Evolutionary conservation across 75 land plant genomes (phyloP).

Genomic region (Ceratopteris richardii): DNA sequence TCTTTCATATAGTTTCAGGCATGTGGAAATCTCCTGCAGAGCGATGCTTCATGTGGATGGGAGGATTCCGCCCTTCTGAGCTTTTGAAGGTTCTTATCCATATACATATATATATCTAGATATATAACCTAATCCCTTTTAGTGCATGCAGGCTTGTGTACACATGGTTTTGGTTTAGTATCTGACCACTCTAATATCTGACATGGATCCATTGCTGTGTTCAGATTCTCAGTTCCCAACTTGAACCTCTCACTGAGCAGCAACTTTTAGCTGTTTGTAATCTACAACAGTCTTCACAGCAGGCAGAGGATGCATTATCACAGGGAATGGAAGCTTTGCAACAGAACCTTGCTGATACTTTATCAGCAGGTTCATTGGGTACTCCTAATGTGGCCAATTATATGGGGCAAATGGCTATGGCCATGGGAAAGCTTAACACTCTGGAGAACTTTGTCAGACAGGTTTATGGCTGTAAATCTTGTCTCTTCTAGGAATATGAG

Average conservation of each 20-base stretch:
- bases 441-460: constrained; percentile 59
- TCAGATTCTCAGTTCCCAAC: constrained; percentile 52
- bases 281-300: constrained; percentile 50
- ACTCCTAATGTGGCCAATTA: constrained; percentile 32
- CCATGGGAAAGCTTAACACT: constrained; percentile 51
- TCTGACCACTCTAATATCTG: neutral
- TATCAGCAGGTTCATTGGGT: constrained; percentile 23
- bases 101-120: neutral
- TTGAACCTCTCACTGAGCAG: constrained; percentile 54
- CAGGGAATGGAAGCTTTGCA: constrained; percentile 68
- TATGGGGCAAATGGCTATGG: constrained; percentile 51
- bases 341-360: constrained; percentile 36
- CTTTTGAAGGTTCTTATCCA: constrained; percentile 53
- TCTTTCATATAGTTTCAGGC: constrained; percentile 83
- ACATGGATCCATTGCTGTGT: neutral
- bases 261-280: constrained; percentile 25
- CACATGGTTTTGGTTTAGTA: neutral
- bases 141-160: neutral
- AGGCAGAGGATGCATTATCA: constrained; percentile 69
- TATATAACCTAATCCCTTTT: neutral
- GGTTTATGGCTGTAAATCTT: constrained; percentile 31
- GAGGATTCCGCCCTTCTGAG: constrained; percentile 93
- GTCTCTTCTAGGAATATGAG: too few species aligned
- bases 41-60: constrained; percentile 88
- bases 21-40: constrained; percentile 85